These are phyloP conservation scores for Aspergillus amoenus DNA, from an alignment of 2,329 filamentous ascomycete species.

Conservation along the genomic window DNA sequence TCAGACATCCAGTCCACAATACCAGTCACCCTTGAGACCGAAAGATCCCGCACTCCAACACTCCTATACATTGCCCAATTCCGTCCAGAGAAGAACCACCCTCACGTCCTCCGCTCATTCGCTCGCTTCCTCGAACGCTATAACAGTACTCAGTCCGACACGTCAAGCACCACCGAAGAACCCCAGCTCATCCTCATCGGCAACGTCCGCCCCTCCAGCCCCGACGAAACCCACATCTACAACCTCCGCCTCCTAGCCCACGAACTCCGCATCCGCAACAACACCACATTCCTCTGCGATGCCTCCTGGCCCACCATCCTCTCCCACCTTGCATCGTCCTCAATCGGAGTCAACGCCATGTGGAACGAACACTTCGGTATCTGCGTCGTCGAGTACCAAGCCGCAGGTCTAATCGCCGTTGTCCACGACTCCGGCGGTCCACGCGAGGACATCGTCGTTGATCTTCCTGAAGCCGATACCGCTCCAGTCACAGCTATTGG, in stretches of 20 bases:
- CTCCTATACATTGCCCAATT: slow-evolving; percentile 97
- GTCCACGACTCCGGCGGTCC: slow-evolving; percentile 93
- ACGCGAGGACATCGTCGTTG: slow-evolving; percentile 86
- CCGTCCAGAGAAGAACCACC: slow-evolving; percentile 94
- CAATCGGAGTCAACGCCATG: slow-evolving; percentile 94
- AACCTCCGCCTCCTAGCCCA: slow-evolving; percentile 81
- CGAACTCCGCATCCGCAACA: slow-evolving; percentile 79
- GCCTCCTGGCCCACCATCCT: slow-evolving; percentile 86
- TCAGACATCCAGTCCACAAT: slow-evolving; percentile 76
- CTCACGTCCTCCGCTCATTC: slow-evolving; percentile 81
- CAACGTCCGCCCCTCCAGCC: slow-evolving; percentile 72
- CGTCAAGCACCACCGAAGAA: slow-evolving; percentile 45
- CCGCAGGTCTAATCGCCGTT: slow-evolving; percentile 86
- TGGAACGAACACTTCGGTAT: slow-evolving; percentile 99
- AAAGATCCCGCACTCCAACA: slow-evolving; percentile 66
- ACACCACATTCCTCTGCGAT: slow-evolving; percentile 85
- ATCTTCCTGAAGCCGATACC: slow-evolving; percentile 44
- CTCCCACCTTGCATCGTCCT: slow-evolving; percentile 71
- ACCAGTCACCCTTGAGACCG: slow-evolving; percentile 67
- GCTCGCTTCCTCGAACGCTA: slow-evolving; percentile 61
- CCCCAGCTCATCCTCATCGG: slow-evolving; percentile 75
- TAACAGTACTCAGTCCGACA: background rate
- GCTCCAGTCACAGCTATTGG: slow-evolving; percentile 42
- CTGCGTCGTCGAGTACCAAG: slow-evolving; percentile 96
- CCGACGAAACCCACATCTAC: slow-evolving; percentile 66